Evolutionary conservation across 768 basidiomycete genomes (phyloP).

Genomic region (Albatrellus ellisii): DNA sequence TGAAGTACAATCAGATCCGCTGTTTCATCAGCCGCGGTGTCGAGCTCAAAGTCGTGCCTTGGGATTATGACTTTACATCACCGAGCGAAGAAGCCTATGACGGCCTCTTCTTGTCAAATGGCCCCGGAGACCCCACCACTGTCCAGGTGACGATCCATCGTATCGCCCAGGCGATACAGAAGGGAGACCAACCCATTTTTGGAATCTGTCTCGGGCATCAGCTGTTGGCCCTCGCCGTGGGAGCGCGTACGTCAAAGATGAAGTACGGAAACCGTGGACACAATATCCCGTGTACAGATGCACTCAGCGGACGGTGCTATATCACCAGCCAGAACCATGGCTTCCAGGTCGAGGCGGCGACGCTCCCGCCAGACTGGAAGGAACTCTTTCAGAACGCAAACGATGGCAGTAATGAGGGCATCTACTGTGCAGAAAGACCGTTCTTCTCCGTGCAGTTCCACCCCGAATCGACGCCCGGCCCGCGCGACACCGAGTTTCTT

Average conservation of each 20-base stretch:
- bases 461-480: constrained; percentile 93
- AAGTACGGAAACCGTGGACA: constrained; percentile 99
- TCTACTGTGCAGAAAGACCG: constrained; percentile 84
- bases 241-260: constrained; percentile 95
- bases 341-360: constrained; percentile 77
- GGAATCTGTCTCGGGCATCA: constrained; percentile 99
- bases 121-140: constrained; percentile 91
- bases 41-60: constrained; percentile 94
- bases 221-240: constrained; percentile 87
- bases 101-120: constrained; percentile 94
- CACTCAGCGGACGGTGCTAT: constrained; percentile 90
- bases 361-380: constrained; percentile 79
- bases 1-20: constrained; percentile 99
- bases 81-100: constrained; percentile 74
- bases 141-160: constrained; percentile 58
- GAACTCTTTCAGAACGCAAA: constrained; percentile 95
- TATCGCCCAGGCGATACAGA: constrained; percentile 53
- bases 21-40: constrained; percentile 90
- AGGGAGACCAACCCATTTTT: constrained; percentile 78
- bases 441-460: constrained; percentile 99
- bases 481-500: constrained; percentile 95
- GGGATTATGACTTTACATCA: constrained; percentile 83
- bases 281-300: constrained; percentile 95
- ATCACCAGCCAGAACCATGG: constrained; percentile 99
- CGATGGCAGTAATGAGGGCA: constrained; percentile 95